A percentile compares a stretch with the other conserved stretches of the same genome.
These are phyloP conservation scores for Apiospora phragmitis DNA, from an alignment of 2,329 filamentous ascomycete genomes.

Conservation along the genomic window DNA sequence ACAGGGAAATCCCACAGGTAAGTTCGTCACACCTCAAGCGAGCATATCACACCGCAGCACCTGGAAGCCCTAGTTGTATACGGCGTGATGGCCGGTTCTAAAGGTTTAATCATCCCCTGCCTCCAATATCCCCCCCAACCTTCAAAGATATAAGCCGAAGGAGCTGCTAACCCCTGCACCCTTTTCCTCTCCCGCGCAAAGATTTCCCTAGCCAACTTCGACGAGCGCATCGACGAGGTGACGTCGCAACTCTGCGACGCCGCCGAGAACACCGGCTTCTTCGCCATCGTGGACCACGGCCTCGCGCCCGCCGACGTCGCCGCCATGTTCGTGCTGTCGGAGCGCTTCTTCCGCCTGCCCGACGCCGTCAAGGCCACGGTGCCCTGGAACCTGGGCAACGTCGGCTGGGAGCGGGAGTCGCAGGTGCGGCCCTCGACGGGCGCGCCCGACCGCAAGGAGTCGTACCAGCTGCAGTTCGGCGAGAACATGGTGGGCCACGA, in stretches of 20 bases:
- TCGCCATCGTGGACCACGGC: slow-evolving; percentile 52
- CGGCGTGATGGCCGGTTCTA: too few species aligned
- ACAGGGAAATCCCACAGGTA: background rate
- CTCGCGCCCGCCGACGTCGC: slow-evolving; percentile 48
- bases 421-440: slow-evolving; percentile 59
- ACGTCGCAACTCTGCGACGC: slow-evolving; percentile 49
- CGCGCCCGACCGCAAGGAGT: slow-evolving; percentile 56
- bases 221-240: slow-evolving; percentile 50
- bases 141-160: background rate
- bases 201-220: slow-evolving; percentile 53
- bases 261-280: slow-evolving; percentile 58
- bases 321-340: slow-evolving; percentile 46
- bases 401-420: slow-evolving; percentile 58
- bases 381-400: slow-evolving; percentile 53
- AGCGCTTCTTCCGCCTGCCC: slow-evolving; percentile 51
- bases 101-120: too few species aligned
- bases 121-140: too few species aligned
- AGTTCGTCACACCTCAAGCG: background rate
- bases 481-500: slow-evolving; percentile 40
- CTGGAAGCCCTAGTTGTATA: background rate
- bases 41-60: background rate
- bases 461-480: slow-evolving; percentile 61
- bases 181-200: slow-evolving; percentile 18
- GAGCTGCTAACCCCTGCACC: background rate
- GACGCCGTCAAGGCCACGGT: slow-evolving; percentile 50